phyloP scores from a whole-genome alignment of 257 asterid genomes.

The Plantago elongata region DNA sequence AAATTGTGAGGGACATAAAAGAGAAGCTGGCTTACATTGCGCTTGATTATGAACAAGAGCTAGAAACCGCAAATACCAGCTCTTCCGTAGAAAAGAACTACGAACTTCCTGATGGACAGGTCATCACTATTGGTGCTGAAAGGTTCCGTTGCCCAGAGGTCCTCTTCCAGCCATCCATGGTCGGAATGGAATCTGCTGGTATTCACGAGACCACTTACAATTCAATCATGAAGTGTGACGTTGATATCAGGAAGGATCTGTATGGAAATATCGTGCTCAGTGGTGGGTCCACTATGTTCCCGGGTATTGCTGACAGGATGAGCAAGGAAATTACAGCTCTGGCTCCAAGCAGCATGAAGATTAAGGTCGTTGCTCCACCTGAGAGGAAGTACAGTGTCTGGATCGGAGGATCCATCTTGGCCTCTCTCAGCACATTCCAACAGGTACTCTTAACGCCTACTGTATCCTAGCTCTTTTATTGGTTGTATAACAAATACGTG shows the following conservation, averaged over 20 bases:
- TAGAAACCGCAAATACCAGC: slow-evolving; percentile 45
- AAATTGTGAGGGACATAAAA: slow-evolving; percentile 51
- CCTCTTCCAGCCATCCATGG: slow-evolving; percentile 52
- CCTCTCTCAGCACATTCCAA: slow-evolving; percentile 60
- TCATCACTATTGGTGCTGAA: slow-evolving; percentile 49
- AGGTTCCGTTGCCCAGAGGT: slow-evolving; percentile 51
- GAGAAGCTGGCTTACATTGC: slow-evolving; percentile 56
- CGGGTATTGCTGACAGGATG: slow-evolving; percentile 53
- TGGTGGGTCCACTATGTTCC: slow-evolving; percentile 51
- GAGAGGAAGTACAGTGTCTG: slow-evolving; percentile 52
- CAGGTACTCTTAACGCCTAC: slow-evolving; percentile 27
- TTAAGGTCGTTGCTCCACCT: slow-evolving; percentile 49
- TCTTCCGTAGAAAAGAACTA: slow-evolving; percentile 52
- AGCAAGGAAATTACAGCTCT: slow-evolving; percentile 49
- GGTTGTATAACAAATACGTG: not conserved
- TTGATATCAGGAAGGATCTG: slow-evolving; percentile 53
- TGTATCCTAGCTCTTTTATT: not conserved
- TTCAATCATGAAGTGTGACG: slow-evolving; percentile 53
- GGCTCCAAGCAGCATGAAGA: slow-evolving; percentile 57
- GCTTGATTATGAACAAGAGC: slow-evolving; percentile 45
- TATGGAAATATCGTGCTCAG: slow-evolving; percentile 50
- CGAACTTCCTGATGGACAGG: slow-evolving; percentile 52
- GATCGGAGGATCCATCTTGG: slow-evolving; percentile 55
- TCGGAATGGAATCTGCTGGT: slow-evolving; percentile 52
- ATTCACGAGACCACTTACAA: slow-evolving; percentile 49